Evolutionary conservation across 2,329 filamentous ascomycete genomes (phyloP), one percentile per base, ranked within the genome.

Genomic region (Sporothrix phasma): DNA sequence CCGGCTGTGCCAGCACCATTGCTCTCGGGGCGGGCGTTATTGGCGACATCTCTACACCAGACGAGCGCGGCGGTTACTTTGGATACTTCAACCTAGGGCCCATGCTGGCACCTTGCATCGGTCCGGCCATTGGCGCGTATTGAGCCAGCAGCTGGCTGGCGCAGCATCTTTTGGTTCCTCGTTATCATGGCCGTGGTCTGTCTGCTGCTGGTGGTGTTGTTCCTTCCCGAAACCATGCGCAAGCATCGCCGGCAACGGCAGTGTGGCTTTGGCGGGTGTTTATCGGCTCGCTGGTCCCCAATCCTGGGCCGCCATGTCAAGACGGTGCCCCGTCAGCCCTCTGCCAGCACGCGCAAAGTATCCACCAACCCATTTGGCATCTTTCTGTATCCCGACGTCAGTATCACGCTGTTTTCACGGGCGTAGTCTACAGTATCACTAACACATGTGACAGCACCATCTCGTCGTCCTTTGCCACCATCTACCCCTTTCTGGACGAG

Each of bases 391-490:
- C 72, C 70, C 0, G 73, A 76, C 34, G 69, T 75, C 6, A 65
- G 69, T 5, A 64, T 73, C 3, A 72, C 69, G 1, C 62, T 76
- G 10, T 61, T 69, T 74, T 72, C 49, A 73, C 73, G 0, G 72
- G 71, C 19, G 66, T 76, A 1, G 70, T 74, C 11, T 75, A 75
- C 64, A 71, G 72, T 8, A 69, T 74, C 22, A 74, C 73, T 66
- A 74, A 73, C 62, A 74, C 72, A n/a, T 3, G 69, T 74, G n/a
- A 73, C 71, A 1, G 71, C 0, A 74, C 74, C 10, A 72, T 74
- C 37, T 73, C 74, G 0, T 73, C 72, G 1, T 70, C 73, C 0
- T 73, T 75, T 59, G 65, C 68, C 1, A 68, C 66, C 10, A 66
- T 67, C 13, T 74, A 71, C 54, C 66, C 66, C 24, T 71, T 64